phyloP scores from a whole-genome alignment of 331 rosid genomes.

The Malus hybrid region DNA sequence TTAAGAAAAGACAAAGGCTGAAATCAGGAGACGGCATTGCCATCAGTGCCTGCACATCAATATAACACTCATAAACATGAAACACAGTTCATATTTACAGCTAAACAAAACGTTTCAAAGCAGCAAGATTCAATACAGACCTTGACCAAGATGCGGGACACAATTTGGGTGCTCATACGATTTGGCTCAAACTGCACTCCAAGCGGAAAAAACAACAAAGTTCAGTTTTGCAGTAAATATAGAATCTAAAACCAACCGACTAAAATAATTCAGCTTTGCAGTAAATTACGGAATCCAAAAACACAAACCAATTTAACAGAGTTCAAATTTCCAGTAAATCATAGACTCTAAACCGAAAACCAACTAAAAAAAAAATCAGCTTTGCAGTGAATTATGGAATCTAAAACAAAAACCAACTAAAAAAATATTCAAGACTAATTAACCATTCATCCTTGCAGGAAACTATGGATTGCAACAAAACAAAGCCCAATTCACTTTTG shows the following conservation, averaged over 20 bases:
- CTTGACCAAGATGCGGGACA: constrained; percentile 86
- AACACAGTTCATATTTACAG: background rate
- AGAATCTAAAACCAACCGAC: background rate
- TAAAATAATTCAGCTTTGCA: background rate
- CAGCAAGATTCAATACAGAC: constrained; percentile 16
- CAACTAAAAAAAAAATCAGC: background rate
- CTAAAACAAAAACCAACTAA: background rate
- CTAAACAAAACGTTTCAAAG: background rate
- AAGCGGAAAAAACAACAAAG: background rate
- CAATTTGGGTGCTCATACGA: constrained; percentile 83
- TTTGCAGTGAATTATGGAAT: background rate
- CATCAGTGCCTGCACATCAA: constrained; percentile 61
- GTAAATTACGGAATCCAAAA: background rate
- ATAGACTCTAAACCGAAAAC: background rate
- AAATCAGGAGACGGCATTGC: constrained; percentile 99
- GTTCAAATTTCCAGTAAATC: background rate
- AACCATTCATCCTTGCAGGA: background rate
- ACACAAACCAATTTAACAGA: background rate
- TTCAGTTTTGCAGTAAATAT: background rate
- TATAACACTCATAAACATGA: background rate
- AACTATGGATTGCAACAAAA: background rate
- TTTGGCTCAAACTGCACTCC: constrained; percentile 78
- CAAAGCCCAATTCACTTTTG: background rate
- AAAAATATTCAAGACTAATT: no score
- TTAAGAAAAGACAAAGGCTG: constrained; percentile 81